Percentiles rank a stretch among this genome's conserved stretches.
Conservation (phyloP, 2,329 filamentous ascomycete species). For the Hypoxylon rubiginosum region DNA sequence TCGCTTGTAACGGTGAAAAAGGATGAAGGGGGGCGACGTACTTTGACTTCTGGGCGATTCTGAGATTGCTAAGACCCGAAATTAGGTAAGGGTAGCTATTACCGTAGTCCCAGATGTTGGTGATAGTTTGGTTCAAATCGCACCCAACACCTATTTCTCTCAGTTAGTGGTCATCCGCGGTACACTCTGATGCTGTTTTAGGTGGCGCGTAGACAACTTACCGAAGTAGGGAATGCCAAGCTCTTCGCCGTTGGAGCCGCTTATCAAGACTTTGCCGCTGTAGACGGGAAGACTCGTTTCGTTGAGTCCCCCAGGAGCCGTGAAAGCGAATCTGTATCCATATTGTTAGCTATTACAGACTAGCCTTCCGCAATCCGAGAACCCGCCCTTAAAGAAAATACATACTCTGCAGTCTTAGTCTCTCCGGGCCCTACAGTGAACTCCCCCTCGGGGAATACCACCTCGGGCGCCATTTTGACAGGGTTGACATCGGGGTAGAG, state of each 20-base stretch:
- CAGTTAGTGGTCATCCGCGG: constrained; percentile 4
- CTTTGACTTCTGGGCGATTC: constrained; percentile 39
- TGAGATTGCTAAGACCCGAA: constrained; percentile 24
- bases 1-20: neutral
- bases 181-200: neutral
- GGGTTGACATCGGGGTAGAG: constrained; percentile 35
- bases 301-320: constrained; percentile 47
- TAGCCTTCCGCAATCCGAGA: too few relatives aligned
- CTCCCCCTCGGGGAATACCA: constrained; percentile 29
- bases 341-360: neutral
- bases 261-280: constrained; percentile 53
- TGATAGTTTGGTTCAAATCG: constrained; percentile 36
- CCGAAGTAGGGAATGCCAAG: constrained; percentile 54
- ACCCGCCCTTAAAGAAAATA: neutral
- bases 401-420: constrained; percentile 39
- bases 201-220: constrained; percentile 13
- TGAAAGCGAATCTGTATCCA: constrained; percentile 38
- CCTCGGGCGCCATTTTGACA: constrained; percentile 34
- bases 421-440: constrained; percentile 37
- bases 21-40: constrained; percentile 9
- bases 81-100: constrained; percentile 28
- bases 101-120: constrained; percentile 39
- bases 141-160: constrained; percentile 36
- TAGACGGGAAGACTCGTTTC: constrained; percentile 51
- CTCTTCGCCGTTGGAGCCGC: constrained; percentile 51